These are phyloP conservation scores for Neostapfia colusana DNA, from an alignment of 176 grass and related monocot genomes.

Conservation along the genomic window DNA sequence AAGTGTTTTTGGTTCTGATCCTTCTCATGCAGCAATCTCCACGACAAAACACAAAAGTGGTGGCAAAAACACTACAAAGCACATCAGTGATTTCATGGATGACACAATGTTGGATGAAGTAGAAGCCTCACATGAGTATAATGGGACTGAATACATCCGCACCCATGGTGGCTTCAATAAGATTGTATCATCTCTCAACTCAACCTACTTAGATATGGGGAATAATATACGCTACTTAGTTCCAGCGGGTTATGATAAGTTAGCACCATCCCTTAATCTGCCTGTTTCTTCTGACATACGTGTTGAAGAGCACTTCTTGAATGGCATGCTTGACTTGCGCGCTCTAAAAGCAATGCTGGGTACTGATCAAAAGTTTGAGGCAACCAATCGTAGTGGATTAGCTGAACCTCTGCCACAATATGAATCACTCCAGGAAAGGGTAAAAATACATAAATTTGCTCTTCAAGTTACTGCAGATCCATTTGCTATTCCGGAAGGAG, in stretches of 20 bases:
- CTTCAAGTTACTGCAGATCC: slow-evolving; percentile 84
- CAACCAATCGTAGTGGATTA: slow-evolving; percentile 63
- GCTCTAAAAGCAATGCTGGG: slow-evolving; percentile 75
- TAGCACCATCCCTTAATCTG: slow-evolving; percentile 71
- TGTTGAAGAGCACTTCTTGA: slow-evolving; percentile 75
- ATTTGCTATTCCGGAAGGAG: slow-evolving; percentile 91
- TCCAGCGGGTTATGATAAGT: slow-evolving; percentile 87
- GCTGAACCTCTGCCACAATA: slow-evolving; percentile 73
- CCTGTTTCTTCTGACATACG: slow-evolving; percentile 80
- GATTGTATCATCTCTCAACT: slow-evolving; percentile 64
- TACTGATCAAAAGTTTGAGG: slow-evolving; percentile 59
- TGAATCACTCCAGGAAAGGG: slow-evolving; percentile 84
- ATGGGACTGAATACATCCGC: slow-evolving; percentile 43
- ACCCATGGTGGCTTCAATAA: slow-evolving; percentile 71
- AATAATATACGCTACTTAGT: slow-evolving; percentile 75
- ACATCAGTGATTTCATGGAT: slow-evolving; percentile 43
- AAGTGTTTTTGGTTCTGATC: slow-evolving; percentile 52
- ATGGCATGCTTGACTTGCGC: slow-evolving; percentile 64
- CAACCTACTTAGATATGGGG: slow-evolving; percentile 83
- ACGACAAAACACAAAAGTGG: slow-evolving; percentile 48
- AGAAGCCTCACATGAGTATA: slow-evolving; percentile 45
- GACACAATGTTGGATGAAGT: slow-evolving; percentile 29
- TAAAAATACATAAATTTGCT: slow-evolving; percentile 73
- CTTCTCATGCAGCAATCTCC: slow-evolving; percentile 29
- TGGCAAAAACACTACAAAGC: slow-evolving; percentile 45